These are phyloP conservation scores for Thoreauomyces humboldtii DNA, from an alignment of 192 early-diverging fungal genomes.

Conservation along the genomic window DNA sequence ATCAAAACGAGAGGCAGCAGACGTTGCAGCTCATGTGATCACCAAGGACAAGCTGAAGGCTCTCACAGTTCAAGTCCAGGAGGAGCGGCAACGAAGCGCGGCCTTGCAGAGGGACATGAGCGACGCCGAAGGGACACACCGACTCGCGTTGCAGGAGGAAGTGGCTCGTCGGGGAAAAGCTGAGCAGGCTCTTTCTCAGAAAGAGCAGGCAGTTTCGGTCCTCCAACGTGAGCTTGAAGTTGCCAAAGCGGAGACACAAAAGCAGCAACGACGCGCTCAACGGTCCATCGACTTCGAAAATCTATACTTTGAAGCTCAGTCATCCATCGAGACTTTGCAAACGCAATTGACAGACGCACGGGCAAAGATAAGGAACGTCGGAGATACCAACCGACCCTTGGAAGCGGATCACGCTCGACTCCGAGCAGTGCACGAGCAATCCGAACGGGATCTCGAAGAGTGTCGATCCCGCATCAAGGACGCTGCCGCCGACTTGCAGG, in stretches of 20 bases:
- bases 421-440: neutral
- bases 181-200: no score
- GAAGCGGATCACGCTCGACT: neutral
- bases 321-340: slow-evolving; percentile 15
- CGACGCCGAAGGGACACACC: no score
- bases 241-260: neutral
- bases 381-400: neutral
- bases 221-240: neutral
- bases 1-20: slow-evolving; percentile 12
- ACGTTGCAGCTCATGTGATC: slow-evolving; percentile 6
- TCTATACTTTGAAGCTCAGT: slow-evolving; percentile 23
- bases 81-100: slow-evolving; percentile 1
- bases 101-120: no score
- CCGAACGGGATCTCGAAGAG: neutral
- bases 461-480: neutral
- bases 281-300: slow-evolving; percentile 6
- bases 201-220: neutral
- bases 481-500: slow-evolving; percentile 1
- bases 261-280: slow-evolving; percentile 3
- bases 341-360: slow-evolving; percentile 5
- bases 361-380: neutral
- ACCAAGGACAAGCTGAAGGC: slow-evolving; percentile 15
- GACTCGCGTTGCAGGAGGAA: no score
- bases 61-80: neutral
- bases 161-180: no score